Base-by-base conservation (phyloP, 2,329 filamentous ascomycete genomes). In the Apiospora kogelbergensis region DNA sequence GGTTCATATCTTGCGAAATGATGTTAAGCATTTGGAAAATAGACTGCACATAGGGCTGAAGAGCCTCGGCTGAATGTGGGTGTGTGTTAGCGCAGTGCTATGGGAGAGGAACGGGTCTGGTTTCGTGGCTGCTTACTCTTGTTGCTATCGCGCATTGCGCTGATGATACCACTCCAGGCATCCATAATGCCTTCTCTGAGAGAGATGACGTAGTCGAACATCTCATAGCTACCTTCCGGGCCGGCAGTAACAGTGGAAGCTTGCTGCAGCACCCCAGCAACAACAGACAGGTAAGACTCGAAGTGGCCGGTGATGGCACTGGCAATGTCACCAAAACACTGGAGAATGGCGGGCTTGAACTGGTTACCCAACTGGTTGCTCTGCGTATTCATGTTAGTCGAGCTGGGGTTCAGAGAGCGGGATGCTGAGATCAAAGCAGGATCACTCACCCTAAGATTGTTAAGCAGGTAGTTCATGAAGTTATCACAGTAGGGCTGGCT, bases 181-280 rank as follows among this genome's bases (percentile, higher is more conserved):
- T 99, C 96, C 91, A 98, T 97, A 74, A 99, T 98, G 74, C 95
- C 96, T 79, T 99, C 97, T 67, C 96, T 91, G 65, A 99, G 88
- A 24, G 95, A 97, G 72, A 97, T 89, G 74, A 99, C 91, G 79
- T 99, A 99, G 81, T 98, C 95, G 69, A 95, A 91, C 92, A 98
- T 97, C 82, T 99, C 96, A 75, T 95, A 96, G 66, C 92, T 93
- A 70, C 92, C 91, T 73, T 98, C 94, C 37, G 90, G 87, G 68
- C 89, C 89, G 53, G 93, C 89, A 41, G 91, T 93, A 68, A 99
- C 94, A 60, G 88, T 90, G 22, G 94, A 92, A 68, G 96, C 96
- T 81, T 98, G 95, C 81, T 98, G 94, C 72, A 99, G 86, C 20
- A 99, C 95, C 79, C 95, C 92, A 30, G 93, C 96, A 69, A 99